Percentiles rank a stretch among this genome's conserved stretches.
These are phyloP conservation scores for Trypanosoma scelopori DNA, from an alignment of 208 protist genomes.

Conservation along the genomic window DNA sequence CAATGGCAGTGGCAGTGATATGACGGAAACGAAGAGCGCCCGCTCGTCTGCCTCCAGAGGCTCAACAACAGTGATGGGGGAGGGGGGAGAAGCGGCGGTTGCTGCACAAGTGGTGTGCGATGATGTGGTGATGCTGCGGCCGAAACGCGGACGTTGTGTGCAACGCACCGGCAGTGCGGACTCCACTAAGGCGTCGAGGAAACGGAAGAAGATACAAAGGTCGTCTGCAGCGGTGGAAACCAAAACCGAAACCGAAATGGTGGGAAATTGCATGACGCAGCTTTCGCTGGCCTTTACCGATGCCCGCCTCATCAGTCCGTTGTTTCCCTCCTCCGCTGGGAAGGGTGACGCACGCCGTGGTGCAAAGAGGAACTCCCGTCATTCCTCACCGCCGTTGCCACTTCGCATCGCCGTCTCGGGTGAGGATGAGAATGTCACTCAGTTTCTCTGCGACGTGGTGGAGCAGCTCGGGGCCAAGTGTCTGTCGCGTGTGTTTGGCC, in stretches of 20 bases:
- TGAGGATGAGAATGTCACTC: slow-evolving; percentile 8
- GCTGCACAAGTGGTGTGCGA: not conserved
- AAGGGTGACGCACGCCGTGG: not conserved
- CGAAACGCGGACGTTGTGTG: not conserved
- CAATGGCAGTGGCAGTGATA: too few species aligned
- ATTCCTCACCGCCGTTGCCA: slow-evolving; percentile 5
- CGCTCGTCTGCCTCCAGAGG: too few species aligned
- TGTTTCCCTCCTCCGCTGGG: slow-evolving; percentile 13
- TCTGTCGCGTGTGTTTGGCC: slow-evolving; percentile 27
- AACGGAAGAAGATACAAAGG: not conserved
- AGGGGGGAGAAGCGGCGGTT: too few species aligned
- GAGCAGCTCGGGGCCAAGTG: slow-evolving; percentile 52
- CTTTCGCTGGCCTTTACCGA: slow-evolving; percentile 36
- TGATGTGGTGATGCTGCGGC: not conserved
- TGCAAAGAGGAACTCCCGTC: not conserved
- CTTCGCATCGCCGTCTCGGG: slow-evolving; percentile 27
- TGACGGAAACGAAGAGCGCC: too few species aligned
- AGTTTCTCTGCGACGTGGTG: slow-evolving; percentile 53
- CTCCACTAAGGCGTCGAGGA: not conserved
- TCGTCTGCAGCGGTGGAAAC: not conserved
- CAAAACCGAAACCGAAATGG: not conserved
- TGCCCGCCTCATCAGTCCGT: slow-evolving; percentile 8
- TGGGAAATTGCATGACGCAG: not conserved
- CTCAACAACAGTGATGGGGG: too few species aligned
- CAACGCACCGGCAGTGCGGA: not conserved